These are phyloP conservation scores for Trichoderma aggressivum DNA, from an alignment of 2,329 filamentous ascomycete genomes.

Conservation along the genomic window DNA sequence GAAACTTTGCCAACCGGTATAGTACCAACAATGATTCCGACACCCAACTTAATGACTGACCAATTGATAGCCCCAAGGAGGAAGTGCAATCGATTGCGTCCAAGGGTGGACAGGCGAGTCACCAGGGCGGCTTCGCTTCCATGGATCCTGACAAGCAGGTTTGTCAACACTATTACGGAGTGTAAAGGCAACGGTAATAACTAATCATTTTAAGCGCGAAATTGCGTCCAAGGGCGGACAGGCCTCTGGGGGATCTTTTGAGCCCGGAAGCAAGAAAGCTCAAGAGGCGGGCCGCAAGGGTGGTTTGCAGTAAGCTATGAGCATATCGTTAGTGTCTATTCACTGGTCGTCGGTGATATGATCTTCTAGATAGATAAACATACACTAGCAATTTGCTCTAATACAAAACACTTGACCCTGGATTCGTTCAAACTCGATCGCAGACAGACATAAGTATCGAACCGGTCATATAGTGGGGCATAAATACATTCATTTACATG, in stretches of 20 bases:
- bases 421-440: neutral
- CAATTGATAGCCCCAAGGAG: slow-evolving; percentile 32
- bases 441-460: too few species aligned
- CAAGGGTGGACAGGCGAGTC: slow-evolving; percentile 40
- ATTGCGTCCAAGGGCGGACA: slow-evolving; percentile 55
- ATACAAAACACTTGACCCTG: neutral
- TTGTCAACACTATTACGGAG: slow-evolving; percentile 21
- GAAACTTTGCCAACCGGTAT: slow-evolving; percentile 30
- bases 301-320: slow-evolving; percentile 28
- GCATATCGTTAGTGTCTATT: neutral
- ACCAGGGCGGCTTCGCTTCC: slow-evolving; percentile 37
- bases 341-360: neutral
- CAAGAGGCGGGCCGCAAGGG: slow-evolving; percentile 54
- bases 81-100: slow-evolving; percentile 43
- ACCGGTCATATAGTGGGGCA: neutral
- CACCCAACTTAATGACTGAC: neutral
- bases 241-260: slow-evolving; percentile 52
- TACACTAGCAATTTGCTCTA: neutral
- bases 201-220: slow-evolving; percentile 39
- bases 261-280: slow-evolving; percentile 50
- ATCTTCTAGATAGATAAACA: neutral
- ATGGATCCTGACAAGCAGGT: slow-evolving; percentile 43
- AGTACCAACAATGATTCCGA: neutral
- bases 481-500: neutral
- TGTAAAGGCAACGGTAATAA: neutral